Evolutionary conservation across 805 yeast species (phyloP), one percentile per base, ranked within the genome.

Genomic region (Brettanomyces bruxellensis): DNA sequence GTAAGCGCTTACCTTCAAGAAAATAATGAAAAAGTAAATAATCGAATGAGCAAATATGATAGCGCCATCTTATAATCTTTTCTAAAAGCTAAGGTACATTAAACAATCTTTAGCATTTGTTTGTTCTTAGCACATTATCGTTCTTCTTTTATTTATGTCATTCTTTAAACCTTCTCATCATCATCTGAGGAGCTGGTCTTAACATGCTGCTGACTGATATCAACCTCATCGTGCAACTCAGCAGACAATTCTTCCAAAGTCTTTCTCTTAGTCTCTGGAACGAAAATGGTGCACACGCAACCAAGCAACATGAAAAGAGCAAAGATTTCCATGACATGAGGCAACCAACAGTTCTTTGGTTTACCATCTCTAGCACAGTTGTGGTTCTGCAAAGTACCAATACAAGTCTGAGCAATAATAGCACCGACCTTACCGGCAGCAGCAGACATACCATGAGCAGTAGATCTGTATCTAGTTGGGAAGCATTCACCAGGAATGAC

Each of bases 381-480:
- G 67, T 84, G 91, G 74, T 84, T 73, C 47, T 82, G 75, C 59
- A 88, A 75, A 53, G 95, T 86, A 75, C 96, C 93, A 55, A 85
- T 67, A 64, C 85, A 83, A 51, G 90, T 81, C 71, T 84, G 93
- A 25, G 96, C 95, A 72, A 88, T 79, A 56, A 88, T 86, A 49
- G 96, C 95, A 72, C 96, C 96, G 58, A 87, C 73, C 67, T 88
- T 88, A 74, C 96, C 96, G 34, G 79, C 67, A 44, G 95, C 96
- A 57, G 96, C 96, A 52, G 95, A 87, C 52, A 88, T 75, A 75
- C 96, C 96, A 60, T 88, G 96, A 43, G 96, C 95, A 55, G 95
- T 81, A 24, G 95, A 87, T 81, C 96, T 84, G 71, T 87, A 88
- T 75, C 95, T 82, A 47, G 96, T 88, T 65, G 96, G 96, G 83